These are phyloP conservation scores for Taxawa tesnikishii DNA, from an alignment of 2,329 filamentous ascomycete genomes.

Conservation along the genomic window DNA sequence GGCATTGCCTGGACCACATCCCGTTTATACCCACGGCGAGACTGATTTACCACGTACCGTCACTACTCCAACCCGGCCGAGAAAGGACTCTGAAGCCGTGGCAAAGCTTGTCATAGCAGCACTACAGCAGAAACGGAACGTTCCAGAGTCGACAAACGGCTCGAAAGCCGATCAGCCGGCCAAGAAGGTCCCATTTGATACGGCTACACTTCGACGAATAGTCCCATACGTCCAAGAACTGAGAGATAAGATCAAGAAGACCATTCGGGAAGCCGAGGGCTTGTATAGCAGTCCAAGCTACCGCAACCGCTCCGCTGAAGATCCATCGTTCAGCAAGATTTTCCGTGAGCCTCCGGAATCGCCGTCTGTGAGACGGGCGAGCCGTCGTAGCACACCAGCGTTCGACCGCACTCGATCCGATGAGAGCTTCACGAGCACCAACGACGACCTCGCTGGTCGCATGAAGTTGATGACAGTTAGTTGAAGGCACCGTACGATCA, in stretches of 20 bases:
- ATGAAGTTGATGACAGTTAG: conserved; percentile 15
- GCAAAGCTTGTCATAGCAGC: conserved; percentile 51
- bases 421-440: conserved; percentile 8
- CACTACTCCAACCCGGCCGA: conserved; percentile 23
- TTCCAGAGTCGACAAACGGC: conserved; percentile 13
- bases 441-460: conserved; percentile 11
- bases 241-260: conserved; percentile 35
- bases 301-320: conserved; percentile 12
- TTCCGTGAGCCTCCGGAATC: conserved; percentile 15
- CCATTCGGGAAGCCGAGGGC: conserved; percentile 33
- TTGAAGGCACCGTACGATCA: no score
- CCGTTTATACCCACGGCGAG: neutral
- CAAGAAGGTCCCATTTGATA: conserved; percentile 54
- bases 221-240: conserved; percentile 40
- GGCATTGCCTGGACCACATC: neutral
- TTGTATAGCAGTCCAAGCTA: conserved; percentile 31
- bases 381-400: conserved; percentile 5
- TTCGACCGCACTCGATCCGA: conserved; percentile 6
- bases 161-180: conserved; percentile 15
- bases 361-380: conserved; percentile 6
- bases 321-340: conserved; percentile 22
- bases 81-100: conserved; percentile 45
- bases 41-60: neutral
- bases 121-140: conserved; percentile 29
- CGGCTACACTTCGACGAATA: conserved; percentile 49